Conservation (phyloP, 805 yeast species). For the Teunomyces atbi region DNA sequence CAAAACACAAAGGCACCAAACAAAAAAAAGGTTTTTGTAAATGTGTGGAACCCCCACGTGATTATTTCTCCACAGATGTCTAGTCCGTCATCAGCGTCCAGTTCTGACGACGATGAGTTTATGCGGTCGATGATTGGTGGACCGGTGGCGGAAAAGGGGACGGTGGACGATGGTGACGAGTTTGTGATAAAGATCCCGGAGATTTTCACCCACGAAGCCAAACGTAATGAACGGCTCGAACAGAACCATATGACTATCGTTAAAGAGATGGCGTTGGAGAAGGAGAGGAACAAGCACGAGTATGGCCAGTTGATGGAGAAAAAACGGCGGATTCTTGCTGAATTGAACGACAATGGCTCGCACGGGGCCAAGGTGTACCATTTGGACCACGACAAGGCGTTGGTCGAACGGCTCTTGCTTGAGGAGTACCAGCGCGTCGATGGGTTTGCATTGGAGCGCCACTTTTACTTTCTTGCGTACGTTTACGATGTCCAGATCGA, state of each 20-base stretch:
- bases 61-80: not conserved
- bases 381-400: slow-evolving; percentile 15
- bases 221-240: slow-evolving; percentile 23
- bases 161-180: slow-evolving; percentile 10
- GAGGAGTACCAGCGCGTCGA: slow-evolving; percentile 9
- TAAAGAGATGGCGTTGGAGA: slow-evolving; percentile 17
- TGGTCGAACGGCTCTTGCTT: slow-evolving; percentile 21
- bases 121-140: slow-evolving; percentile 1
- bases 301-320: slow-evolving; percentile 12
- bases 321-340: slow-evolving; percentile 18
- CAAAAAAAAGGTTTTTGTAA: too few relatives aligned
- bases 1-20: too few relatives aligned
- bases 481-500: not conserved
- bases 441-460: slow-evolving; percentile 13
- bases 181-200: slow-evolving; percentile 25
- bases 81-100: not conserved
- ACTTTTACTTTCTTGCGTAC: slow-evolving; percentile 22
- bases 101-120: slow-evolving; percentile 1
- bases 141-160: not conserved
- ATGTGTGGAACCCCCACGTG: too few relatives aligned
- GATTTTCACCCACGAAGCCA: slow-evolving; percentile 28
- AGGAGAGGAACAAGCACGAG: slow-evolving; percentile 14
- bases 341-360: slow-evolving; percentile 34
- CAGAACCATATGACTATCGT: slow-evolving; percentile 18
- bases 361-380: slow-evolving; percentile 14